These are phyloP conservation scores for Trichoderma gamsii DNA, from an alignment of 495 filamentous ascomycete species.

Conservation along the genomic window DNA sequence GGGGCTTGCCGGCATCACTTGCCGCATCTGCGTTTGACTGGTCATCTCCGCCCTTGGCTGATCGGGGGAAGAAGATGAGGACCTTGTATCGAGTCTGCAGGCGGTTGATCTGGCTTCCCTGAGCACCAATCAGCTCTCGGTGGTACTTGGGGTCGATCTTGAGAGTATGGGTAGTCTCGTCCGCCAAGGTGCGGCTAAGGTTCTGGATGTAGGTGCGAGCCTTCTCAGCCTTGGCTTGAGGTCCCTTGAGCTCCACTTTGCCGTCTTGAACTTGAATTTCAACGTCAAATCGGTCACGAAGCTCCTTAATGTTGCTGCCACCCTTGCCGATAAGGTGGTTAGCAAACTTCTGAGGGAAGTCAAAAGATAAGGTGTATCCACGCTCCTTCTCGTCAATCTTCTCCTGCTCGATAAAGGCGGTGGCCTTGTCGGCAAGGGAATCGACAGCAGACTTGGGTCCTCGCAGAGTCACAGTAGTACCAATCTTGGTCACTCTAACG, in stretches of 20 bases:
- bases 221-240: conserved; percentile 66
- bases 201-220: conserved; percentile 70
- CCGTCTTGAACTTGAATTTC: conserved; percentile 86
- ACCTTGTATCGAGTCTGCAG: conserved; percentile 86
- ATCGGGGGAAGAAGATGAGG: conserved; percentile 87
- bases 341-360: conserved; percentile 90
- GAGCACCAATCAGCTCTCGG: conserved; percentile 81
- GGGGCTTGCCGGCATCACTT: conserved; percentile 63
- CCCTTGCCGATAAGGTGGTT: conserved; percentile 88
- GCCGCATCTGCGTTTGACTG: conserved; percentile 60
- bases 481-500: conserved; percentile 55
- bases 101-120: conserved; percentile 85
- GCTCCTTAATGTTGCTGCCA: conserved; percentile 88
- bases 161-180: conserved; percentile 76
- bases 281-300: conserved; percentile 95
- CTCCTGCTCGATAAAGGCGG: conserved; percentile 73
- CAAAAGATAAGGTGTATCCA: conserved; percentile 74
- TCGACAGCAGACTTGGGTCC: conserved; percentile 69
- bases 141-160: conserved; percentile 87
- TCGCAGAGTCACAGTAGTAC: conserved; percentile 59
- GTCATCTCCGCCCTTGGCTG: conserved; percentile 59
- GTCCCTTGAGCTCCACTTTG: conserved; percentile 55
- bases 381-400: conserved; percentile 84
- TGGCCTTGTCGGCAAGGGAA: conserved; percentile 60
- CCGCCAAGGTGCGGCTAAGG: conserved; percentile 71